These are phyloP conservation scores for Cryphonectria radicalis DNA, from an alignment of 2,329 filamentous ascomycete species.

Conservation along the genomic window DNA sequence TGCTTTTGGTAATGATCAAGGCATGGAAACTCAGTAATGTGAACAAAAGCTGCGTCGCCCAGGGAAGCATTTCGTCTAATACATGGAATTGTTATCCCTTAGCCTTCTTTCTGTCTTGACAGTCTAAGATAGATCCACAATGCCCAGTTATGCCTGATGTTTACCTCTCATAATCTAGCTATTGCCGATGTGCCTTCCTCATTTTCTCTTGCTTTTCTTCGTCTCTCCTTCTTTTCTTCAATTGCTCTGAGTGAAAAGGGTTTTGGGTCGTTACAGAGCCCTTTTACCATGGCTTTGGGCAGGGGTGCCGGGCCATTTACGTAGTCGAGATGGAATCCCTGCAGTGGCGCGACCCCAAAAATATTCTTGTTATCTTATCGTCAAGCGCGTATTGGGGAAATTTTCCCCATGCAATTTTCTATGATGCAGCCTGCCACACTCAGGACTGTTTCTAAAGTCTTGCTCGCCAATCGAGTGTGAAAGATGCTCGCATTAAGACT, in stretches of 20 bases:
- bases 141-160: neutral
- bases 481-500: slow-evolving; percentile 26
- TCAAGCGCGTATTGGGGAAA: neutral
- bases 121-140: neutral
- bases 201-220: neutral
- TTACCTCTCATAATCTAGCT: neutral
- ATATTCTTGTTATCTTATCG: slow-evolving; percentile 27
- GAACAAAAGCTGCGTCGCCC: neutral
- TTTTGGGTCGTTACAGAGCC: neutral
- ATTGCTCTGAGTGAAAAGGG: neutral
- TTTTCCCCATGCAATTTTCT: slow-evolving; percentile 4
- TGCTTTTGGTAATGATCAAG: neutral
- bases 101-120: neutral
- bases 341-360: slow-evolving; percentile 13
- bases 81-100: neutral
- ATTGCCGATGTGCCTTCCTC: neutral
- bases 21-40: neutral
- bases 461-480: slow-evolving; percentile 13
- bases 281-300: neutral
- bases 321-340: slow-evolving; percentile 15
- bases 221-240: neutral
- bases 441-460: neutral
- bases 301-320: neutral
- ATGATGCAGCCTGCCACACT: neutral
- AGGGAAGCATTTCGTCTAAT: neutral